phyloP scores from a whole-genome alignment of 225 moss, liverwort and hornwort species.

The Pleurozium schreberi region DNA sequence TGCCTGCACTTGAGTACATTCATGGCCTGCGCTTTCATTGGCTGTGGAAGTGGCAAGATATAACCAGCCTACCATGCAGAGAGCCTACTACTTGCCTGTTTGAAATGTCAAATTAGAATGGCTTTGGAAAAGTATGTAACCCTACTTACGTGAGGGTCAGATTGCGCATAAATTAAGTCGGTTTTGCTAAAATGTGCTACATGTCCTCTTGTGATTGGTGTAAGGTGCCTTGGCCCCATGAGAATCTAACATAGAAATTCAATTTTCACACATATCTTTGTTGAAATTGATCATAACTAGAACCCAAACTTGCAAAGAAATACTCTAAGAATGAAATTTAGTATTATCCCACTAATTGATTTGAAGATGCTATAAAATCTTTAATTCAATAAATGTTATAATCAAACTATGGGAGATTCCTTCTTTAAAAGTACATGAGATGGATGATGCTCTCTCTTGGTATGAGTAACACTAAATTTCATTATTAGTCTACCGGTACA shows the following conservation, averaged over 20 bases:
- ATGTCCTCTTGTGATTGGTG: background rate
- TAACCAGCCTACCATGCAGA: background rate
- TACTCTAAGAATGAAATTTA: background rate
- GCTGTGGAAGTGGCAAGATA: background rate
- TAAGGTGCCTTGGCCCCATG: accelerated
- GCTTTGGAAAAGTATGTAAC: too few species aligned
- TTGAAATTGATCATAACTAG: accelerated
- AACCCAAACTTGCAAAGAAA: background rate
- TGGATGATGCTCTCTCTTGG: background rate
- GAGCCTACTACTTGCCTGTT: background rate
- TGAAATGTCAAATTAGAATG: background rate
- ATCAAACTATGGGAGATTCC: background rate
- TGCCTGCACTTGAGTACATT: background rate
- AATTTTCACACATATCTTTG: accelerated
- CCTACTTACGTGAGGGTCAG: accelerated
- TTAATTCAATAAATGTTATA: background rate
- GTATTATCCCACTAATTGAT: background rate
- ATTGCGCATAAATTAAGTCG: background rate
- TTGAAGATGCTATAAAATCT: background rate
- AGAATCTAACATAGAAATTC: accelerated
- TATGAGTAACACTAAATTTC: background rate
- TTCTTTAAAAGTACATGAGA: background rate
- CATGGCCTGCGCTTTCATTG: accelerated
- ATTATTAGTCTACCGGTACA: too few species aligned
- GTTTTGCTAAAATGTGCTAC: background rate